These are phyloP conservation scores for Phytophthora citricola DNA, from an alignment of 352 stramenopile genomes.

Conservation along the genomic window DNA sequence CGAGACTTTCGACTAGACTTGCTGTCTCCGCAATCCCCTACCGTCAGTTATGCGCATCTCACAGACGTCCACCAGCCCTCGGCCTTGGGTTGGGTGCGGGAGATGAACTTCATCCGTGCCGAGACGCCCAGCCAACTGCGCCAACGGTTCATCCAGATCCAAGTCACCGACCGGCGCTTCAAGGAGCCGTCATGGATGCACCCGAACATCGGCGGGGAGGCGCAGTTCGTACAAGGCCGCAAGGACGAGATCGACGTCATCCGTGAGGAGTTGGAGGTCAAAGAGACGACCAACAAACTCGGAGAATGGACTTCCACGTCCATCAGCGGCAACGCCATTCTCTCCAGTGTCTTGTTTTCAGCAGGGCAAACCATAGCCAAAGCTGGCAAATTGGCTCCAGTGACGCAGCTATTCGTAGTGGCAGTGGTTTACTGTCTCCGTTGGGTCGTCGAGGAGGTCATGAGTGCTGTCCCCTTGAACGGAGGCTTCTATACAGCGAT, in stretches of 20 bases:
- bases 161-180: constrained; percentile 62
- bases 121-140: constrained; percentile 58
- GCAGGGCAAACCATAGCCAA: constrained; percentile 52
- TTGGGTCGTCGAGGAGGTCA: constrained; percentile 91
- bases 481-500: constrained; percentile 93
- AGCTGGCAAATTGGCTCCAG: constrained; percentile 79
- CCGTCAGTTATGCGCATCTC: constrained; percentile 15
- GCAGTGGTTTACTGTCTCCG: constrained; percentile 65
- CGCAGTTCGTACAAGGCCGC: constrained; percentile 44
- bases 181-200: constrained; percentile 76
- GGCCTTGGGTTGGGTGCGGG: constrained; percentile 33
- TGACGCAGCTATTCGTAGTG: constrained; percentile 82
- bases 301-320: constrained; percentile 83
- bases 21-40: constrained; percentile 7
- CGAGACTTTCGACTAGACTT: constrained; percentile 22
- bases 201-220: constrained; percentile 66
- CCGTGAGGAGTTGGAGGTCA: constrained; percentile 29
- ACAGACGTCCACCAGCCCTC: constrained; percentile 11
- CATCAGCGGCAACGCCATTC: constrained; percentile 93
- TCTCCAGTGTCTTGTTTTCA: constrained; percentile 88
- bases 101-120: constrained; percentile 44
- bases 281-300: constrained; percentile 46
- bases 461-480: constrained; percentile 90
- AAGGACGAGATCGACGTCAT: constrained; percentile 44
- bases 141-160: constrained; percentile 68